Base-by-base conservation (phyloP, 2,329 filamentous ascomycete species). In the Exophiala lecanii-corni region DNA sequence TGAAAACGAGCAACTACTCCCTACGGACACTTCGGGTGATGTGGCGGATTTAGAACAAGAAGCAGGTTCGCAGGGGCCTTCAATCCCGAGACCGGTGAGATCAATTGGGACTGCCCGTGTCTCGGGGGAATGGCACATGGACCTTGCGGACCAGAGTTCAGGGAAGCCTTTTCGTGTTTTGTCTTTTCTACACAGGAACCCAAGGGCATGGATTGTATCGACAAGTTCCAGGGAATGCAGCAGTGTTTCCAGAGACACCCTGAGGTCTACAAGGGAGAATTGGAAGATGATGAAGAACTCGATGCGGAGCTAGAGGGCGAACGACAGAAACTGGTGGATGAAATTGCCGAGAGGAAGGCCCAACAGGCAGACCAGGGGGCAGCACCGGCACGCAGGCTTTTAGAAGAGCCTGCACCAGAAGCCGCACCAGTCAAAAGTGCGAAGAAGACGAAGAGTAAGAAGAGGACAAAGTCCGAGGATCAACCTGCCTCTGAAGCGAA, bases 81-180 rank as follows among this genome's bases (percentile, higher is more conserved):
- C 72, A 94, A 98, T 67, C 89, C 89, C 2, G 92, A 97, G 72
- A 98, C 92, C 7, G 92, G 92, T 56, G 92, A 98, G 76, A 98
- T 98, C 70, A 98, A 98, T 75, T 98, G 92, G 92, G 92, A 97
- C 64, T 98, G 92, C 67, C 92, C 92, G 12, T 98, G 92, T 65
- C 72, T 98, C 23, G 92, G 92, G 36, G 92, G 92, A 40, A 98
- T 98, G 92, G 92, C 92, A 5, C 71, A 95, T 61, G 92, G 92
- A 0, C 92, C 92, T 41, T 98, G 92, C 63, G 92, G 92, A 36
- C 87, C 94, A 63, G 82, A 97, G 60, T 98, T 98, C 77, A 89
- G 84, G 72, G 82, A 82, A 17, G 92, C 92, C 0, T 98, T 98
- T 60, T 95, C 89, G 77, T 98, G 92, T 71, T 98, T 98, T 60